Conservation (phyloP, 768 basidiomycete genomes). For the Trametes coccinea region DNA sequence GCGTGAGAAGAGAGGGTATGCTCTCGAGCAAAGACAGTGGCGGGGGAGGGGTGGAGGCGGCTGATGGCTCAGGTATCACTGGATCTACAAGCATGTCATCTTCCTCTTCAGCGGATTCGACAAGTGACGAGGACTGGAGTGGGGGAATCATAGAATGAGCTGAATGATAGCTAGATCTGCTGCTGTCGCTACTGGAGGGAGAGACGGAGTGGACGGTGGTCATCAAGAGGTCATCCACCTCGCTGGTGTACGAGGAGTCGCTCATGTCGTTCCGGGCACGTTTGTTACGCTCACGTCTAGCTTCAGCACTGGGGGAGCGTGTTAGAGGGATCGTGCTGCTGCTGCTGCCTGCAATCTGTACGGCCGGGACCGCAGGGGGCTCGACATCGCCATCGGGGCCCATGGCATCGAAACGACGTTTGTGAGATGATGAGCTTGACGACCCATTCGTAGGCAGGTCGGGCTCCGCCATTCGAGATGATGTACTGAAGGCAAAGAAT, state of each 20-base stretch:
- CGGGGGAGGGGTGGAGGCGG: not conserved
- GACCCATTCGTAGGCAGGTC: not conserved
- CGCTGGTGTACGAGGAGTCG: slow-evolving; percentile 15
- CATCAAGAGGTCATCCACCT: slow-evolving; percentile 8
- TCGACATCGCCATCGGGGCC: not conserved
- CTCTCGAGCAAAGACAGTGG: not conserved
- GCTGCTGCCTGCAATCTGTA: not conserved
- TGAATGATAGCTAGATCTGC: slow-evolving; percentile 17
- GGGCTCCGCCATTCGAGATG: not conserved
- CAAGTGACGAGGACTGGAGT: not conserved
- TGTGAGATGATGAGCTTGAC: slow-evolving; percentile 4
- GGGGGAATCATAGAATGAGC: slow-evolving; percentile 12
- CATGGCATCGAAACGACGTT: slow-evolving; percentile 19
- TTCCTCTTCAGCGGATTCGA: not conserved
- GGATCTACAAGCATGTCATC: slow-evolving; percentile 11
- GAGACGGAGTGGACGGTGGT: slow-evolving; percentile 6
- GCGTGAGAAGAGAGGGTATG: not conserved
- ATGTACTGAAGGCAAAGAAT: not conserved
- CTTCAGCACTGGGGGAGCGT: not conserved
- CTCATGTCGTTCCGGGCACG: slow-evolving; percentile 18
- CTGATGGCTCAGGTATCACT: not conserved
- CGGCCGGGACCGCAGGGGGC: not conserved
- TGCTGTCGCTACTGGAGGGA: slow-evolving; percentile 12
- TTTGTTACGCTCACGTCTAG: slow-evolving; percentile 18
- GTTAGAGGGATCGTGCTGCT: not conserved